Percentiles rank a stretch among this genome's conserved stretches.
phyloP scores from a whole-genome alignment of 2,329 filamentous ascomycete genomes.

The Cercospora sp. region DNA sequence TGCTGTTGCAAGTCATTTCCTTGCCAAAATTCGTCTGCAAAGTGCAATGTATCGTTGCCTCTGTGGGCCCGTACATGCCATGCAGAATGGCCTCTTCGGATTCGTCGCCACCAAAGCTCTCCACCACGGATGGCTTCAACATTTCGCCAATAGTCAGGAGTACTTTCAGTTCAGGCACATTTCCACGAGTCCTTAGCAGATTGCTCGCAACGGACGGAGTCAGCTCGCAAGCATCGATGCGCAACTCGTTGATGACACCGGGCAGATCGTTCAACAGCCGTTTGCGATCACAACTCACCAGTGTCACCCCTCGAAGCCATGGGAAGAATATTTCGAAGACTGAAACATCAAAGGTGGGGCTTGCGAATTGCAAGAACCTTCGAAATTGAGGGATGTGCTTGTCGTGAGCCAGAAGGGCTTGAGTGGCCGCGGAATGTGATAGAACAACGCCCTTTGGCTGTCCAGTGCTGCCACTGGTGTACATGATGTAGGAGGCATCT shows the following conservation, averaged over 20 bases:
- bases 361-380: slow-evolving; percentile 86
- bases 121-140: slow-evolving; percentile 74
- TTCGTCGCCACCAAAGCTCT: slow-evolving; percentile 70
- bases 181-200: slow-evolving; percentile 65
- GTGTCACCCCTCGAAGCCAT: slow-evolving; percentile 68
- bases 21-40: slow-evolving; percentile 64
- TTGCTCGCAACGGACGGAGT: slow-evolving; percentile 85
- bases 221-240: slow-evolving; percentile 81
- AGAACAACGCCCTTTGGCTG: slow-evolving; percentile 84
- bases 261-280: slow-evolving; percentile 75
- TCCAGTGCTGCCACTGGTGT: slow-evolving; percentile 88
- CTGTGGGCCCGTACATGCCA: slow-evolving; percentile 93
- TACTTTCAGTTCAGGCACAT: slow-evolving; percentile 67
- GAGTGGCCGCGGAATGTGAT: slow-evolving; percentile 76
- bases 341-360: slow-evolving; percentile 90
- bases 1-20: slow-evolving; percentile 62
- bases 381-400: slow-evolving; percentile 71
- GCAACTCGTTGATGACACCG: slow-evolving; percentile 61
- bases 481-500: slow-evolving; percentile 83
- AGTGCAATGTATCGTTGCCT: slow-evolving; percentile 89
- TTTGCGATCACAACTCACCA: slow-evolving; percentile 69
- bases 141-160: slow-evolving; percentile 91
- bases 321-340: slow-evolving; percentile 96
- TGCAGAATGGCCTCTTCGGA: slow-evolving; percentile 66
- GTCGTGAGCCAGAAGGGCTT: slow-evolving; percentile 80